Conservation (phyloP, 2,329 filamentous ascomycete species). For the Alternaria arbusti region DNA sequence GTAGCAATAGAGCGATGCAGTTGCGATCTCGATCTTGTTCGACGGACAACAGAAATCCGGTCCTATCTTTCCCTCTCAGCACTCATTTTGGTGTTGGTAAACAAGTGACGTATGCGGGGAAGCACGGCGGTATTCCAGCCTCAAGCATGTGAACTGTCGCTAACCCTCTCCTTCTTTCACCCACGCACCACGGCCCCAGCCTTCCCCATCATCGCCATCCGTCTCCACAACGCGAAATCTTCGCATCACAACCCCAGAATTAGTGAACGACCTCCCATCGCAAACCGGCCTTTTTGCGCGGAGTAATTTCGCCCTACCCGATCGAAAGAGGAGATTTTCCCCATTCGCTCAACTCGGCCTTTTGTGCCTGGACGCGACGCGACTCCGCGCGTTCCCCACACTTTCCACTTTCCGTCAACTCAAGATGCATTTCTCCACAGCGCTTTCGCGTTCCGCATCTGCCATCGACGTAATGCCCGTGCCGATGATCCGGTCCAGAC, state of each 20-base stretch:
- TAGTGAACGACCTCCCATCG: not conserved
- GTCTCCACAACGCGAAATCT: not conserved
- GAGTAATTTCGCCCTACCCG: not conserved
- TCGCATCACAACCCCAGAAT: not conserved
- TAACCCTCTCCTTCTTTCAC: not conserved
- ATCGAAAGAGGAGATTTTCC: conserved; percentile 30
- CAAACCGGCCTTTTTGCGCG: not conserved
- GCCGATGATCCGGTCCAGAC: not conserved
- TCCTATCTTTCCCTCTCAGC: not conserved
- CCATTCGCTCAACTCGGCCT: conserved; percentile 13
- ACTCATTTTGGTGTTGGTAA: not conserved
- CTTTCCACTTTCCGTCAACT: conserved; percentile 18
- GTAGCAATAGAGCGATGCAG: not conserved
- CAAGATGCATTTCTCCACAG: conserved; percentile 17
- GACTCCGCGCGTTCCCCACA: conserved; percentile 24
- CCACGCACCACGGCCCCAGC: not conserved
- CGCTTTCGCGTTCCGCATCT: conserved; percentile 4
- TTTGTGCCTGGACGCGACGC: not conserved
- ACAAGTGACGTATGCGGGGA: conserved; percentile 10
- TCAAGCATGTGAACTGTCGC: not conserved
- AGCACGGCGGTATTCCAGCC: not conserved
- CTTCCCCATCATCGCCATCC: not conserved
- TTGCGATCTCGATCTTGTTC: not conserved
- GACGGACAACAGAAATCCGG: not conserved
- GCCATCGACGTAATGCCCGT: not conserved